Evolutionary conservation across 306 rosid species (phyloP).

Genomic region (Alnus rubra): DNA sequence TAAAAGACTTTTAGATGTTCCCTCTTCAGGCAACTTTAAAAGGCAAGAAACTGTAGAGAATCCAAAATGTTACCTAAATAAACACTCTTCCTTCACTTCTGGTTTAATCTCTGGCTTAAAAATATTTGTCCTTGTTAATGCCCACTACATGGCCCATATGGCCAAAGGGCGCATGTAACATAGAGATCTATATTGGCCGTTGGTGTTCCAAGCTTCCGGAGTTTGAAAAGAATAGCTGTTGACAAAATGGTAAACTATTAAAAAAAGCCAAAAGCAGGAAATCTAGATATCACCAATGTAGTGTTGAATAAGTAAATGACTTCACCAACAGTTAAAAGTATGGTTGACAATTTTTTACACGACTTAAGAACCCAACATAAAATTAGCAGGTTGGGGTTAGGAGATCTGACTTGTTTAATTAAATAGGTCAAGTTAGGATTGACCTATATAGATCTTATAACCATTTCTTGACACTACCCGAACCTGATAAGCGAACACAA

Average conservation of each 20-base stretch:
- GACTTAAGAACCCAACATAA: no score
- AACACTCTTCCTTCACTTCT: constrained; percentile 46
- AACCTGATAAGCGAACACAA: no score
- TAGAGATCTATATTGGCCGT: constrained; percentile 66
- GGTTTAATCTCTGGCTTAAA: constrained; percentile 29
- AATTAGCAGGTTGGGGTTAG: no score
- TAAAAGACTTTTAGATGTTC: constrained; percentile 50
- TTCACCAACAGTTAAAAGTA: no score
- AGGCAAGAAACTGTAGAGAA: constrained; percentile 71
- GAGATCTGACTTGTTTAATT: no score
- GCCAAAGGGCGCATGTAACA: constrained; percentile 95
- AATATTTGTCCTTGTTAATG: constrained; percentile 52
- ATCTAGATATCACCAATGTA: background rate
- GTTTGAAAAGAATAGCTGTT: constrained; percentile 86
- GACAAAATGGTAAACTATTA: constrained; percentile 27
- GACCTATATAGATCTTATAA: no score
- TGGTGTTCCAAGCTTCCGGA: constrained; percentile 84
- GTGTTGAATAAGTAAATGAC: no score
- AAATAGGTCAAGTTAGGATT: no score
- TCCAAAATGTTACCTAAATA: constrained; percentile 53
- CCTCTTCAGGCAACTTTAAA: constrained; percentile 61
- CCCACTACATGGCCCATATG: constrained; percentile 99
- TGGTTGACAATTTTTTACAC: no score
- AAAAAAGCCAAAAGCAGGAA: constrained; percentile 11
- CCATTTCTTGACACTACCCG: no score